Base-by-base conservation (phyloP, 352 stramenopile genomes). In the Globisporangium spiculum region DNA sequence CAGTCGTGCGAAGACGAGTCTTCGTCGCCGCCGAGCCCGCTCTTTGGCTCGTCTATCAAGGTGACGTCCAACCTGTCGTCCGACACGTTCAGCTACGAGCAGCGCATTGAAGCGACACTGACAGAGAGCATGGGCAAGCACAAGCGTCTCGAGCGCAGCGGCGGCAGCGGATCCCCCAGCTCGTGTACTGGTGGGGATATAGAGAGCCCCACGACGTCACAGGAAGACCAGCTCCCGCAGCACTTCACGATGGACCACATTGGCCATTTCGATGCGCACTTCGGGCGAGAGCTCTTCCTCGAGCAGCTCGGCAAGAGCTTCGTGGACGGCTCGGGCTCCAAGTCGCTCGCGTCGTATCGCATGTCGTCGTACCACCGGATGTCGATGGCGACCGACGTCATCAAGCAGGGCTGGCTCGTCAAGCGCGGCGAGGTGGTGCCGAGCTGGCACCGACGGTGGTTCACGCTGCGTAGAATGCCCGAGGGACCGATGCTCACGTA, bases 381-480 rank as follows among this genome's bases (percentile, higher is more conserved):
- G 67, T 86, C 73, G n/a, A 70, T 63, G 56, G 74, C 70, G 22
- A 71, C 77, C 1, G 68, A 77, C 52, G 62, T 86, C 3, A 70
- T 89, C 54, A 83, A 83, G 16, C 83, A 96, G 65, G 88, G 88
- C 32, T 94, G 88, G 88, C 75, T 96, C 54, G 74, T 87, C 50
- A 96, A 96, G 71, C 81, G 82, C 12, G 88, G 81, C 12, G 83
- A 89, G 41, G 81, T 94, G 27, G 81, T 96, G 54, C 86, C 73
- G 1, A 93, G 77, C 59, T 96, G 87, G 79, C 80, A 89, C 55
- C 90, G 89, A 61, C 84, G 88, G 4, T 96, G 86, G 86, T 91
- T 96, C 68, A 92, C 75, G 54, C 73, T 96, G 20, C 83, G 83
- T 30, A 75, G 76, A 27, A 95, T 90, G 87, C 74, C 83, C 1